Evolutionary conservation across 2,329 filamentous ascomycete species (phyloP).

Genomic region (Hypoxylon sp.): DNA sequence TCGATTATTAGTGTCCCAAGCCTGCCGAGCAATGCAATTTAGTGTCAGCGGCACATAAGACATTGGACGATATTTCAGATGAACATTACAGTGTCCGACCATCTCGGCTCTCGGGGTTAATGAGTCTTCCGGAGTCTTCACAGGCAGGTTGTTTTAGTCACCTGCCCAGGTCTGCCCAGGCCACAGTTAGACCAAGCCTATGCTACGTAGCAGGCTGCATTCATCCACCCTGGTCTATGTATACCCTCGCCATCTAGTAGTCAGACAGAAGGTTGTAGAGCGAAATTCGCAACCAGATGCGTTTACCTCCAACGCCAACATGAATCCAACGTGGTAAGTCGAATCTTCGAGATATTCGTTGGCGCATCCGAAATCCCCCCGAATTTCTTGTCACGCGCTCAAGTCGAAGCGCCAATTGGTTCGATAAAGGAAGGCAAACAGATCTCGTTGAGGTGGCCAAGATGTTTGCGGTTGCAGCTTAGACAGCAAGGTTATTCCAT

Average conservation of each 20-base stretch:
- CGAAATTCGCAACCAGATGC: neutral
- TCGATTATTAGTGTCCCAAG: slow-evolving; percentile 5
- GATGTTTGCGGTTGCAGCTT: slow-evolving; percentile 1
- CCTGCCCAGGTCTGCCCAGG: slow-evolving; percentile 23
- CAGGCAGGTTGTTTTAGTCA: slow-evolving; percentile 15
- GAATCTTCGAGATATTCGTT: slow-evolving; percentile 8
- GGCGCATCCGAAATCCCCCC: slow-evolving; percentile 14
- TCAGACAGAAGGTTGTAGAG: slow-evolving; percentile 9
- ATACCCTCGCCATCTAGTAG: neutral
- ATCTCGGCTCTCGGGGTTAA: slow-evolving; percentile 11
- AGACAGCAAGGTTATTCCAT: neutral
- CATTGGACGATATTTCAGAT: slow-evolving; percentile 18
- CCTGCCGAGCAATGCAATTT: slow-evolving; percentile 10
- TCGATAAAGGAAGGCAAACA: slow-evolving; percentile 18
- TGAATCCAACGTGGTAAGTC: slow-evolving; percentile 20
- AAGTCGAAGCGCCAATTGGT: slow-evolving; percentile 16
- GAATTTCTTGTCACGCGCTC: slow-evolving; percentile 20
- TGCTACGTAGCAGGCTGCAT: slow-evolving; percentile 38
- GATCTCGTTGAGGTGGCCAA: slow-evolving; percentile 2
- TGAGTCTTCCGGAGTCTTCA: too few relatives aligned
- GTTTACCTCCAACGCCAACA: slow-evolving; percentile 1
- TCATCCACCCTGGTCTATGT: slow-evolving; percentile 3
- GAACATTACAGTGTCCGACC: slow-evolving; percentile 5
- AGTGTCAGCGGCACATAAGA: slow-evolving; percentile 31
- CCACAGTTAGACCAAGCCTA: slow-evolving; percentile 1